phyloP scores from a whole-genome alignment of 2,329 filamentous ascomycete species.

The Colletotrichum salicis region DNA sequence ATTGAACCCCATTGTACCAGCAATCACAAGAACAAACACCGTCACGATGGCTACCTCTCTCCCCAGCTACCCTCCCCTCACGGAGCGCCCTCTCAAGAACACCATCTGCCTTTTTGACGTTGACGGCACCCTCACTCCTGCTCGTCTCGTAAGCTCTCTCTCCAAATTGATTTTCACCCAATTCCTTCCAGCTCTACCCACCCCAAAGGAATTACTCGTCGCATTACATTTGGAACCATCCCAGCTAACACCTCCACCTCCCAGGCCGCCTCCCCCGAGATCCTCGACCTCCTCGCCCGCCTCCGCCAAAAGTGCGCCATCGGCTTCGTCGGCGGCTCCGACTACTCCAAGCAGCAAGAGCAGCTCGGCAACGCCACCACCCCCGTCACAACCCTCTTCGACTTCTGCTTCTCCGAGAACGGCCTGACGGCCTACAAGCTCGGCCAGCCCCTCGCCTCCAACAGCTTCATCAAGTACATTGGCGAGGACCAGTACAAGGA shows the following conservation, averaged over 20 bases:
- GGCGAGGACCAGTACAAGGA: constrained; percentile 86
- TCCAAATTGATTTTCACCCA: background rate
- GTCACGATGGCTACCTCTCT: constrained; percentile 35
- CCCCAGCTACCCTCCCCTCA: constrained; percentile 75
- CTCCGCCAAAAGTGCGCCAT: constrained; percentile 90
- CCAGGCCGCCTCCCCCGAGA: constrained; percentile 79
- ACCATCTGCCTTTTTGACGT: constrained; percentile 97
- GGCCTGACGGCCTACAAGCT: constrained; percentile 90
- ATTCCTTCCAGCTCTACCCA: background rate
- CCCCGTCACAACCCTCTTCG: constrained; percentile 87
- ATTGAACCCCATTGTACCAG: background rate
- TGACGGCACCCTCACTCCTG: constrained; percentile 88
- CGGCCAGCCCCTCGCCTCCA: constrained; percentile 78
- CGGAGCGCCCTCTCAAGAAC: constrained; percentile 87
- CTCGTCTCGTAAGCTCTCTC: constrained; percentile 73
- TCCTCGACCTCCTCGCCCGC: constrained; percentile 80
- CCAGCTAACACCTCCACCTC: constrained; percentile 18
- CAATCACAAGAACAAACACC: constrained; percentile 4
- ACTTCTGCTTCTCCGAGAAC: constrained; percentile 98
- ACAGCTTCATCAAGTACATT: constrained; percentile 91
- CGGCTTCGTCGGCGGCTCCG: constrained; percentile 91
- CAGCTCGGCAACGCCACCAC: constrained; percentile 77
- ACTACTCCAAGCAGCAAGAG: constrained; percentile 94
- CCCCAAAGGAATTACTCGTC: background rate
- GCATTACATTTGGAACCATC: background rate